phyloP scores from a whole-genome alignment of 768 basidiomycete genomes.

The Amanita exitialis region DNA sequence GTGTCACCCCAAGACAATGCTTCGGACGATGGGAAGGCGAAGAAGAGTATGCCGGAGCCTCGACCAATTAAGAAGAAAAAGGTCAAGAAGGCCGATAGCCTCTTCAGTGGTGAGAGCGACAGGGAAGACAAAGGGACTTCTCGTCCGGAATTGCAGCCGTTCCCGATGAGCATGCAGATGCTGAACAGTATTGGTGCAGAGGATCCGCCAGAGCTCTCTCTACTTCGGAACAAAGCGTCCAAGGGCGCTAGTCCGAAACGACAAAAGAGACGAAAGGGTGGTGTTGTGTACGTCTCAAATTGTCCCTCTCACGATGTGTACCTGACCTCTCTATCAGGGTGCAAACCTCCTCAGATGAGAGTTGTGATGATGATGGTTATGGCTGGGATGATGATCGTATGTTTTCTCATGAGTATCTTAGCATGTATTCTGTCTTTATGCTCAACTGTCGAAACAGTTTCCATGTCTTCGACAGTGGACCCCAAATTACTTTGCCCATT shows the following conservation, averaged over 20 bases:
- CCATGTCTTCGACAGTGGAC: conserved; percentile 41
- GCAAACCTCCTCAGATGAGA: background rate
- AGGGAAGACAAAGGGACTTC: conserved; percentile 5
- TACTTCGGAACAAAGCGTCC: conserved; percentile 4
- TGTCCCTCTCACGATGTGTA: background rate
- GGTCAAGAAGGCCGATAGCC: conserved; percentile 15
- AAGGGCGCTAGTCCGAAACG: background rate
- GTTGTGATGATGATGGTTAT: background rate
- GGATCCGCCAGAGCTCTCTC: conserved; percentile 9
- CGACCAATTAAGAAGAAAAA: conserved; percentile 24
- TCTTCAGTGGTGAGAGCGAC: background rate
- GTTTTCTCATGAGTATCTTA: conserved; percentile 8
- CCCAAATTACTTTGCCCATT: conserved; percentile 70
- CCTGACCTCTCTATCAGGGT: background rate
- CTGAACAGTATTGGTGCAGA: conserved; percentile 23
- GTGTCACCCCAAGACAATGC: background rate
- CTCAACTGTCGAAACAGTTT: conserved; percentile 26
- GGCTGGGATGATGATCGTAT: conserved; percentile 26
- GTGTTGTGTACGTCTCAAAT: background rate
- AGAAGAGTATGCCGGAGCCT: background rate
- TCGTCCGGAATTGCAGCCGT: conserved; percentile 14
- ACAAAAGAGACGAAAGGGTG: background rate
- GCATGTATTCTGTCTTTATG: background rate
- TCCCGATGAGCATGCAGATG: conserved; percentile 36
- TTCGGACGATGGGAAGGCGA: background rate